phyloP scores from a whole-genome alignment of 768 basidiomycete species.

The Boletellus emodensis region DNA sequence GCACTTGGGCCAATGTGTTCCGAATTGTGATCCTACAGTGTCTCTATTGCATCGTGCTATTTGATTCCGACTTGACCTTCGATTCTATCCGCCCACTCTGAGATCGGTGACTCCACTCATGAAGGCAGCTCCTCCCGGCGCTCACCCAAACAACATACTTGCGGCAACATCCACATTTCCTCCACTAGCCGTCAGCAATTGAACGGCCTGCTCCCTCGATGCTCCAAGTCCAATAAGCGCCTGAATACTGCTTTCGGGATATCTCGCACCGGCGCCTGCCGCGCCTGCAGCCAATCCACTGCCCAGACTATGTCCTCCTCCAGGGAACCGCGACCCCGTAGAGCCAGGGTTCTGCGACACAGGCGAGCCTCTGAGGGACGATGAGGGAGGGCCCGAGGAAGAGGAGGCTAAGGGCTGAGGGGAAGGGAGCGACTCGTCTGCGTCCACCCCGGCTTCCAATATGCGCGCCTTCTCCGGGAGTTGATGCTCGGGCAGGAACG shows the following conservation, averaged over 20 bases:
- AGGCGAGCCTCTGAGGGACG: slow-evolving; percentile 12
- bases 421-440: slow-evolving; percentile 18
- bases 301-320: slow-evolving; percentile 62
- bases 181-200: slow-evolving; percentile 68
- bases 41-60: too few relatives aligned
- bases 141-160: slow-evolving; percentile 68
- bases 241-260: slow-evolving; percentile 57
- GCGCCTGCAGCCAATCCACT: slow-evolving; percentile 30
- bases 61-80: too few relatives aligned
- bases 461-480: slow-evolving; percentile 76
- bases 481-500: slow-evolving; percentile 91
- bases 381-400: slow-evolving; percentile 11
- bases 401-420: slow-evolving; percentile 14
- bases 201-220: slow-evolving; percentile 71
- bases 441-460: slow-evolving; percentile 32
- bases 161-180: slow-evolving; percentile 90
- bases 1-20: too few relatives aligned
- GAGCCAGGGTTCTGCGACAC: slow-evolving; percentile 40
- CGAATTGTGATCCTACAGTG: too few relatives aligned
- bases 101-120: not conserved
- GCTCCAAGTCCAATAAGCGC: slow-evolving; percentile 77
- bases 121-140: not conserved
- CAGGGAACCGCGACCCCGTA: slow-evolving; percentile 52
- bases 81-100: not conserved
- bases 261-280: slow-evolving; percentile 46